phyloP scores from a whole-genome alignment of 176 grass and related monocot species.

The Eleusine coracana region DNA sequence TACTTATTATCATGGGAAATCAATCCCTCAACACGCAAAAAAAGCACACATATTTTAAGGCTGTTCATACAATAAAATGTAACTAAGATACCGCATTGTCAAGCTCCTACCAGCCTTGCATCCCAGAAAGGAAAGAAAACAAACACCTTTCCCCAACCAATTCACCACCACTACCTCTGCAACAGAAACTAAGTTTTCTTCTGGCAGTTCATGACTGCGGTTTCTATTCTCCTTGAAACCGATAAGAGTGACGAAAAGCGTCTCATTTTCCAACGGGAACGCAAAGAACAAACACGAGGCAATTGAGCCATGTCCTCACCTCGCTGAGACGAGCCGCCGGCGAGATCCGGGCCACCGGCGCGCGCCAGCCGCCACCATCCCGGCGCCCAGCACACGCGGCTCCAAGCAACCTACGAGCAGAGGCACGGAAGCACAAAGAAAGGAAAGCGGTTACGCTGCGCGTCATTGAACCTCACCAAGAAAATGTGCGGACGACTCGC shows the following conservation, averaged over 20 bases:
- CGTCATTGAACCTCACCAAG: background rate
- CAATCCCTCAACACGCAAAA: background rate
- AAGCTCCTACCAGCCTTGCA: constrained; percentile 1
- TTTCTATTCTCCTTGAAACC: background rate
- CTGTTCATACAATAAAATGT: background rate
- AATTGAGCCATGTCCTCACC: constrained; percentile 24
- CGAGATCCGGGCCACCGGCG: constrained; percentile 50
- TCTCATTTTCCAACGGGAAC: background rate
- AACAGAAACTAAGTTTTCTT: constrained; percentile 30
- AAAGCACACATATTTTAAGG: background rate
- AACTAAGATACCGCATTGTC: constrained; percentile 8
- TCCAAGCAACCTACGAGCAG: constrained; percentile 41
- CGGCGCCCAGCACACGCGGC: constrained; percentile 32
- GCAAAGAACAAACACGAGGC: background rate
- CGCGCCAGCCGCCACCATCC: constrained; percentile 39
- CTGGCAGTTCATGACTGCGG: background rate
- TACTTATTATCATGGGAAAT: background rate
- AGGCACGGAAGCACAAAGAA: background rate
- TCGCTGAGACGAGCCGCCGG: constrained; percentile 29
- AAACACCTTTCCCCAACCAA: constrained; percentile 35
- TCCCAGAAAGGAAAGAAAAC: constrained; percentile 36
- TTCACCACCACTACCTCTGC: constrained; percentile 37
- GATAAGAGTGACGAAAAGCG: background rate
- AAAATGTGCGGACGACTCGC: background rate
- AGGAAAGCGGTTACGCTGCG: constrained; percentile 27